Percentiles rank a stretch among this genome's conserved stretches.
Conservation (phyloP, 2,329 filamentous ascomycete genomes). For the Colletotrichum sp. region DNA sequence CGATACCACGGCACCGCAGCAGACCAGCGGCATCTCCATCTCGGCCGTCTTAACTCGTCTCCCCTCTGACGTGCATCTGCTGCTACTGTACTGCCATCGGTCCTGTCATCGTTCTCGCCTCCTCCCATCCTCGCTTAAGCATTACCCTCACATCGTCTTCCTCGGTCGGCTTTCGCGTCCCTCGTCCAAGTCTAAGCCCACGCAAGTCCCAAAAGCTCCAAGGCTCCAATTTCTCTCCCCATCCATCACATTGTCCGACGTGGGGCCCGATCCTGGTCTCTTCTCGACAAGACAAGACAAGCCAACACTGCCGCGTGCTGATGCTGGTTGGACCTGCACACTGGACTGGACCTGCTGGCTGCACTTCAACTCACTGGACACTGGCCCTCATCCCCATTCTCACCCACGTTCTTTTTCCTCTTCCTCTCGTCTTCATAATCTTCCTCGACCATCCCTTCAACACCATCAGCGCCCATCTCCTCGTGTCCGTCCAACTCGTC, state of each 20-base stretch:
- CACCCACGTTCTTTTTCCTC: neutral
- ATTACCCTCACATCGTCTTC: neutral
- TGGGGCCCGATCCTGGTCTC: constrained; percentile 15
- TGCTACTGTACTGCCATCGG: neutral
- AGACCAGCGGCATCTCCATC: neutral
- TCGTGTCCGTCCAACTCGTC: neutral
- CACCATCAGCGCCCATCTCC: neutral
- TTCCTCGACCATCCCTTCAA: neutral
- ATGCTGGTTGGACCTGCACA: neutral
- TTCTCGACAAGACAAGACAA: constrained; percentile 12
- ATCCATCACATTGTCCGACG: constrained; percentile 17
- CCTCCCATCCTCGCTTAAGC: neutral
- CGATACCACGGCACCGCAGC: neutral
- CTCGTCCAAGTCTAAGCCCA: neutral
- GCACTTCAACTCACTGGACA: neutral
- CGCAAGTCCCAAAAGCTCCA: neutral
- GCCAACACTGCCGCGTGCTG: constrained; percentile 15
- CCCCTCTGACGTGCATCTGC: neutral
- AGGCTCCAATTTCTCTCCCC: constrained; percentile 16
- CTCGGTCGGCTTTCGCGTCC: neutral
- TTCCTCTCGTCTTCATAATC: neutral
- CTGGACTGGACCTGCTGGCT: neutral
- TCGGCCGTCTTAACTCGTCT: neutral
- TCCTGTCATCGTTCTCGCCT: neutral
- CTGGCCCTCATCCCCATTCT: neutral